A percentile compares a stretch with the other conserved stretches of the same genome.
Evolutionary conservation across 768 basidiomycete species (phyloP).

Genomic region (Podaxis sp.): DNA sequence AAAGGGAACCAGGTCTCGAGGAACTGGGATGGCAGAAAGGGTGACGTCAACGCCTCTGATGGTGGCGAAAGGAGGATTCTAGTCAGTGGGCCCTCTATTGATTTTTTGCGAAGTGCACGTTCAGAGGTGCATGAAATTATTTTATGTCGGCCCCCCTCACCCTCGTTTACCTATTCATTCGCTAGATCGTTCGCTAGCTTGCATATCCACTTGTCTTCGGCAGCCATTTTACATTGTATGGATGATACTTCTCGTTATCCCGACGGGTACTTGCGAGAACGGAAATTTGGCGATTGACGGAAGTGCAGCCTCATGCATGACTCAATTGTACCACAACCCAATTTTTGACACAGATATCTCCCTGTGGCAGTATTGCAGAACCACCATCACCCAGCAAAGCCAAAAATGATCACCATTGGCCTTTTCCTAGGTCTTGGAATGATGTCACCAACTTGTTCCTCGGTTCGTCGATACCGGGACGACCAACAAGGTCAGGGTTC

Average conservation of each 20-base stretch:
- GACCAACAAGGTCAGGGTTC: not conserved
- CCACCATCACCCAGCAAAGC: not conserved
- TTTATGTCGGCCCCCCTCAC: too few relatives aligned
- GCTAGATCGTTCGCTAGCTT: not conserved
- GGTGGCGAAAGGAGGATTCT: not conserved
- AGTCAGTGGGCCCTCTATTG: not conserved
- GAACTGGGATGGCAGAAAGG: not conserved
- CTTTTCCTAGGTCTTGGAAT: not conserved
- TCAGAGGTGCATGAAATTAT: not conserved
- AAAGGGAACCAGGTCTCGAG: not conserved
- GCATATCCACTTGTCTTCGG: not conserved
- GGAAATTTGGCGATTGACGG: not conserved
- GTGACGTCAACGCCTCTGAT: not conserved
- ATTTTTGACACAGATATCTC: conserved; percentile 3
- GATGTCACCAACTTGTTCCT: not conserved
- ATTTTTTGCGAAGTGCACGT: not conserved
- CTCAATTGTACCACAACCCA: not conserved
- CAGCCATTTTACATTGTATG: not conserved
- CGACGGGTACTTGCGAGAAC: conserved; percentile 1
- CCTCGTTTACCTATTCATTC: not conserved
- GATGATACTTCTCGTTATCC: not conserved
- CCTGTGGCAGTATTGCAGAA: not conserved
- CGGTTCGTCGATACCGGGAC: not conserved
- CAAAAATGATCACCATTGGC: not conserved
- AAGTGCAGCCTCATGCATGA: not conserved